Percentiles rank a stretch among this genome's conserved stretches.
Evolutionary conservation across 2,329 filamentous ascomycete genomes (phyloP).

Genomic region (Scedosporium aurantiacum): DNA sequence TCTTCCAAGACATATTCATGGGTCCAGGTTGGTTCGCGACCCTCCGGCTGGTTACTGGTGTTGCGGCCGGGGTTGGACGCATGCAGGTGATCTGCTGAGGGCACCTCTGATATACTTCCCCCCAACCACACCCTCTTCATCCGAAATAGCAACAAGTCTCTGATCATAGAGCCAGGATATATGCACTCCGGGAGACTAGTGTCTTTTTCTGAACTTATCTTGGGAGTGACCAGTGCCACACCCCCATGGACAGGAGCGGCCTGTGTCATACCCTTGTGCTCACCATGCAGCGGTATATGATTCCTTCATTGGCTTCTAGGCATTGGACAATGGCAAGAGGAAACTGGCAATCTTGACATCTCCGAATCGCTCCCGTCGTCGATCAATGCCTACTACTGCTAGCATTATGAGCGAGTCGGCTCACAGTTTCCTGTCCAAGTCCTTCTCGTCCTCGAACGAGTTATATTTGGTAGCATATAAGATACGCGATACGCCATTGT

Average conservation of each 20-base stretch:
- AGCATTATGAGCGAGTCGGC: not conserved
- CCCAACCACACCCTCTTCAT: not conserved
- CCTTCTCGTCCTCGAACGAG: not conserved
- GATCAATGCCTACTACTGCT: not conserved
- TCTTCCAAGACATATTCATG: not conserved
- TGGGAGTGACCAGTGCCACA: not conserved
- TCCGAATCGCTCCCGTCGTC: not conserved
- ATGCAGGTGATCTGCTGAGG: not conserved
- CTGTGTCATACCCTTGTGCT: not conserved
- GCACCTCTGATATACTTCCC: not conserved
- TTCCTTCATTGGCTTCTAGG: not conserved
- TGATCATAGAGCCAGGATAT: not conserved
- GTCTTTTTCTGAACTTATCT: not conserved
- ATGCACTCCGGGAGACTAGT: not conserved
- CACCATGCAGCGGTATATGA: not conserved
- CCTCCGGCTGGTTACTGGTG: not conserved
- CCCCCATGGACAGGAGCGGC: not conserved
- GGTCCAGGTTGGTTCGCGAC: not conserved
- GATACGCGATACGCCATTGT: not conserved
- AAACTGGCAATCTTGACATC: not conserved
- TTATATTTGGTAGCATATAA: not conserved
- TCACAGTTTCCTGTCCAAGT: not conserved
- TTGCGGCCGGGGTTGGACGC: not conserved
- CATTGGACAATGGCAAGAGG: not conserved
- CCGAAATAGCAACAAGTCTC: not conserved